Base-by-base conservation (phyloP, 768 basidiomycete species). In the Mycena chlorophos region DNA sequence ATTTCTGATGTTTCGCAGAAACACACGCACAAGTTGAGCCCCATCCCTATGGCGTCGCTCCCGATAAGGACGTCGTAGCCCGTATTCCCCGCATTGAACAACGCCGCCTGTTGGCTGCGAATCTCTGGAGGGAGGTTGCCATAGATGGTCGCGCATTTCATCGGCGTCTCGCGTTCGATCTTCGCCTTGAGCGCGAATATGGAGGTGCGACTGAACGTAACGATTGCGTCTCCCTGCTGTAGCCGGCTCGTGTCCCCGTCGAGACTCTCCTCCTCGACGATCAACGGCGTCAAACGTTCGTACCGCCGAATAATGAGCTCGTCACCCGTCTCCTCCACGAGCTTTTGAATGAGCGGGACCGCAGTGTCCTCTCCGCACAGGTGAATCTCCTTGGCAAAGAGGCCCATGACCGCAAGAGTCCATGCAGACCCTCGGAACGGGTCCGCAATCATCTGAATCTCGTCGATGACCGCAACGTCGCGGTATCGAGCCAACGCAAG, bases 41-140 rank as follows among this genome's bases (percentile, higher is more conserved):
- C 97, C 94, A 99, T 95, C 2, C 97, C 94, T 47, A 98, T 87
- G 0, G 94, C 94, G 65, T 99, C 97, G 63, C 91, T 94, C 1
- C 92, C 96, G 17, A 98, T 84, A 38, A 99, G 78, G 2, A 98
- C 87, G 63, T 96, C 90, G 64, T 89, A 91, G 1, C 84, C 87
- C n/a, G 87, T 91, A 38, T 82, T 66, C 0, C 84, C 84, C 56
- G 91, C 83, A 64, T 99, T 98, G 79, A 98, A 98, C 29, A 93
- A 78, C 10, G 84, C 83, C 1, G 97, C 97, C 68, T 98, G 96
- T 65, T 94, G 90, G 56, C 87, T 92, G 29, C 94, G 78, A 50
- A 93, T 84, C 69, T 98, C 95, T 0, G 96, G 95, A 0, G 96
- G 96, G 26, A 98, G 74, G 20, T 84, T 85, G 0, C 96, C 96